Evolutionary conservation across 176 grass and related monocot genomes (phyloP).

Genomic region (Paspalum vaginatum): DNA sequence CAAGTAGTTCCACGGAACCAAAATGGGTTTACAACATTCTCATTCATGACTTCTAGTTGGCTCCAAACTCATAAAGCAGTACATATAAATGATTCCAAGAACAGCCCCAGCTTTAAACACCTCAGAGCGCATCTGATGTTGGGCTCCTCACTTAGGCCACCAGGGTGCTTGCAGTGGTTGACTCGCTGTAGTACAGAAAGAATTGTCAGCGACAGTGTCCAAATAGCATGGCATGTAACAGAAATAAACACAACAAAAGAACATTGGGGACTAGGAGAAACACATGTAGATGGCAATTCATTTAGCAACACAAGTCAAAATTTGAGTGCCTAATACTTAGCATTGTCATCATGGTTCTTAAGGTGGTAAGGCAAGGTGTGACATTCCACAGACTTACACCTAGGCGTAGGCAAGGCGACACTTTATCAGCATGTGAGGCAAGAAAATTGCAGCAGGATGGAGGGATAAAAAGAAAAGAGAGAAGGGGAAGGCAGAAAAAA

Average conservation of each 20-base stretch:
- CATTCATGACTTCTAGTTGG: conserved; percentile 18
- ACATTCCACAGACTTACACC: too few relatives aligned
- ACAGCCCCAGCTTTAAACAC: conserved; percentile 24
- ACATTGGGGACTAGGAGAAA: not conserved
- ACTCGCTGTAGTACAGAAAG: conserved; percentile 54
- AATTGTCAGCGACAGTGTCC: not conserved
- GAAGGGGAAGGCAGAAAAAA: too few relatives aligned
- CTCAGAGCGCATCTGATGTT: conserved; percentile 8
- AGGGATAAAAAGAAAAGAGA: too few relatives aligned
- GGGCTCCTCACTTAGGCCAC: conserved; percentile 58
- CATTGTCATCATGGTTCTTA: too few relatives aligned
- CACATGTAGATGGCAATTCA: not conserved
- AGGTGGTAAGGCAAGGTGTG: too few relatives aligned
- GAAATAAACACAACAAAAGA: not conserved
- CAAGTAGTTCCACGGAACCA: conserved; percentile 29
- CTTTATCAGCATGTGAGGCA: too few relatives aligned
- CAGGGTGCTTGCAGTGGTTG: conserved; percentile 67
- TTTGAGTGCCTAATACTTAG: not conserved
- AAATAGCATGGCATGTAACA: not conserved
- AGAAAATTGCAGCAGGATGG: too few relatives aligned
- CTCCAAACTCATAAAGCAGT: conserved; percentile 45
- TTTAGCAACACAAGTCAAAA: not conserved
- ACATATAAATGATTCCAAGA: conserved; percentile 18
- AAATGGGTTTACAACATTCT: conserved; percentile 25
- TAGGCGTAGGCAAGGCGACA: too few relatives aligned